phyloP scores from a whole-genome alignment of 2,329 filamentous ascomycete species.

The Chaetomium globosum region DNA sequence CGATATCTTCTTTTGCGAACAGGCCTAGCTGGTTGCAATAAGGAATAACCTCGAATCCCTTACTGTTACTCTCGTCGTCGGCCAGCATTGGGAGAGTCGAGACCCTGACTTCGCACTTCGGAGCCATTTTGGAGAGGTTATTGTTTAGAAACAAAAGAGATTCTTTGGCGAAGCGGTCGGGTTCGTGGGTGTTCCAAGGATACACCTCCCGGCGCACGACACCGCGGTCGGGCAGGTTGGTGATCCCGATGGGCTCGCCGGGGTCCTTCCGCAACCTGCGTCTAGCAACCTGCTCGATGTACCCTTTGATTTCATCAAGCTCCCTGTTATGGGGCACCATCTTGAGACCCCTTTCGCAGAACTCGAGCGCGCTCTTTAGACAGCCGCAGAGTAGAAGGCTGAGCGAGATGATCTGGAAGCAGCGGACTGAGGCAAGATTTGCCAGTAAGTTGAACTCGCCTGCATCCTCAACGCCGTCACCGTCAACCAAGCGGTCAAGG shows the following conservation, averaged over 20 bases:
- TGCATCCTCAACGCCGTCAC: constrained; percentile 42
- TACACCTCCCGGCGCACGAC: constrained; percentile 71
- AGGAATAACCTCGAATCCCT: constrained; percentile 53
- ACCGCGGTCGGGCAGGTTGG: constrained; percentile 68
- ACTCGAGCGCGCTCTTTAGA: constrained; percentile 67
- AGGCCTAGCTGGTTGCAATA: constrained; percentile 81
- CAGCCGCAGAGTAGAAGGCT: constrained; percentile 67
- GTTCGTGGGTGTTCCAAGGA: constrained; percentile 68
- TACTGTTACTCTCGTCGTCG: constrained; percentile 55
- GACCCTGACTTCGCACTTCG: constrained; percentile 78
- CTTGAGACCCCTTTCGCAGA: constrained; percentile 63
- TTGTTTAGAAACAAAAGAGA: constrained; percentile 73
- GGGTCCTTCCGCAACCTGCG: constrained; percentile 51
- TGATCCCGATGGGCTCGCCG: constrained; percentile 52
- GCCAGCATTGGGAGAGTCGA: constrained; percentile 74
- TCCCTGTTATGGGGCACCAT: constrained; percentile 58
- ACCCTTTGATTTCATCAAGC: constrained; percentile 56
- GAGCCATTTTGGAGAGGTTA: constrained; percentile 68
- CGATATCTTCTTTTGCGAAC: constrained; percentile 82
- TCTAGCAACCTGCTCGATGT: constrained; percentile 57
- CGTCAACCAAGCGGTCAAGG: constrained; percentile 41
- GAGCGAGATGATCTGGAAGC: constrained; percentile 61
- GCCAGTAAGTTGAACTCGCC: constrained; percentile 49
- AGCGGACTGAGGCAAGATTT: constrained; percentile 55
- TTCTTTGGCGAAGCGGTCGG: constrained; percentile 69